A percentile compares a stretch with the other conserved stretches of the same genome.
These are phyloP conservation scores for Articulospora tetracladia DNA, from an alignment of 495 filamentous ascomycete species.

Conservation along the genomic window DNA sequence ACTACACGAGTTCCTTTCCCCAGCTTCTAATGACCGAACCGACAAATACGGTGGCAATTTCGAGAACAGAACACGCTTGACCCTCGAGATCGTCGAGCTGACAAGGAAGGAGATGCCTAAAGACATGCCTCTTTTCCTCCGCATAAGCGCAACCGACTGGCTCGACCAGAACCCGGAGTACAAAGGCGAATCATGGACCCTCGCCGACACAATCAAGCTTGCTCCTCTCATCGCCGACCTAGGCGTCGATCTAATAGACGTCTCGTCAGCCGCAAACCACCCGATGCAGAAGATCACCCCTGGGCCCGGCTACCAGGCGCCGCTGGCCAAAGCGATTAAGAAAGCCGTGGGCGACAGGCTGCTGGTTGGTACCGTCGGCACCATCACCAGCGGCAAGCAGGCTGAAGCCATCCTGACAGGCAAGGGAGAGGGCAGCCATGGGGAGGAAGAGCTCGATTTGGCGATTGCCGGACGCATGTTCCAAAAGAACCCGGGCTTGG, in stretches of 20 bases:
- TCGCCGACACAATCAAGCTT: slow-evolving; percentile 51
- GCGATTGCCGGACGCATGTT: slow-evolving; percentile 60
- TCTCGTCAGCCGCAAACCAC: slow-evolving; percentile 54
- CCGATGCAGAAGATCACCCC: slow-evolving; percentile 49
- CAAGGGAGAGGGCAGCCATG: slow-evolving; percentile 12
- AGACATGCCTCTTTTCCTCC: slow-evolving; percentile 51
- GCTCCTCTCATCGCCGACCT: slow-evolving; percentile 46
- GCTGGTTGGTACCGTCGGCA: slow-evolving; percentile 57
- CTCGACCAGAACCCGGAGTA: slow-evolving; percentile 31
- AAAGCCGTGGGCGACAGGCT: slow-evolving; percentile 57
- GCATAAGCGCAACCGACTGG: slow-evolving; percentile 35
- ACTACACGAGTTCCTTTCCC: slow-evolving; percentile 50
- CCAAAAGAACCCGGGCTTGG: slow-evolving; percentile 64
- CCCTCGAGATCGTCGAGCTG: slow-evolving; percentile 52
- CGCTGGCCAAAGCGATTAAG: slow-evolving; percentile 59
- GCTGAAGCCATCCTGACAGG: slow-evolving; percentile 35
- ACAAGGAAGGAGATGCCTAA: slow-evolving; percentile 51
- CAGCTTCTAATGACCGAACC: slow-evolving; percentile 52
- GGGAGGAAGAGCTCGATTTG: slow-evolving; percentile 54
- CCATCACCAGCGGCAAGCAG: slow-evolving; percentile 49
- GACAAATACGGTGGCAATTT: slow-evolving; percentile 66
- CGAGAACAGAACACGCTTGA: slow-evolving; percentile 56
- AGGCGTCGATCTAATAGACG: slow-evolving; percentile 64
- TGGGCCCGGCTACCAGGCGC: slow-evolving; percentile 61
- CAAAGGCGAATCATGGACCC: slow-evolving; percentile 48